Conservation (phyloP, 108 stramenopile genomes). For the Cyclotella cryptica region DNA sequence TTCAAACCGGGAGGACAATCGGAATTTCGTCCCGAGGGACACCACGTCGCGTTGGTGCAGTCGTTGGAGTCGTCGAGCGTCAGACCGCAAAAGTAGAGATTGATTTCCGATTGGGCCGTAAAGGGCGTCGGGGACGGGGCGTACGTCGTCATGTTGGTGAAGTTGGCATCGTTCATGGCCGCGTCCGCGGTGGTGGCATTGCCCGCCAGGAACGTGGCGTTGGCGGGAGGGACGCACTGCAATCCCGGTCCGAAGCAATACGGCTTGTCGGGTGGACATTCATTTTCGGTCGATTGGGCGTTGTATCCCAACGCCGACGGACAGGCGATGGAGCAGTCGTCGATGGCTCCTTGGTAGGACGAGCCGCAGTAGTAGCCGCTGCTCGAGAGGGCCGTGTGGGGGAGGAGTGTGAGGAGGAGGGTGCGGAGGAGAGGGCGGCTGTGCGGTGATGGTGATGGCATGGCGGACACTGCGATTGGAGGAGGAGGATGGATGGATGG, state of each 20-base stretch:
- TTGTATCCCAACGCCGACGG: conserved; percentile 27
- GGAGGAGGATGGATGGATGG: too few relatives aligned
- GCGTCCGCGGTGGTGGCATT: conserved; percentile 3
- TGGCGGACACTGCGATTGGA: too few relatives aligned
- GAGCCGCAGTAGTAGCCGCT: conserved; percentile 32
- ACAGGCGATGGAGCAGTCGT: conserved; percentile 21
- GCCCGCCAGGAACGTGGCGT: too few relatives aligned
- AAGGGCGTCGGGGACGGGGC: conserved; percentile 19
- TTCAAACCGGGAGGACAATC: conserved; percentile 31
- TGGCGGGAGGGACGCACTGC: background rate
- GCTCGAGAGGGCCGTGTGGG: too few relatives aligned
- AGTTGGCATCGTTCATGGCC: conserved; percentile 8
- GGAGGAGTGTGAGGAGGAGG: too few relatives aligned
- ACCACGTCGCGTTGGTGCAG: conserved; percentile 22
- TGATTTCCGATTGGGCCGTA: conserved; percentile 9
- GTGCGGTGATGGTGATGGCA: too few relatives aligned
- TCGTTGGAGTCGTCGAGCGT: conserved; percentile 20
- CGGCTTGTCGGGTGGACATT: conserved; percentile 29
- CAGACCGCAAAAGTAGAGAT: conserved; percentile 34
- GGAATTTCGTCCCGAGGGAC: conserved; percentile 20
- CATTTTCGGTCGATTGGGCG: conserved; percentile 1
- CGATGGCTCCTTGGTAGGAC: conserved; percentile 24
- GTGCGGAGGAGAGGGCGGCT: too few relatives aligned
- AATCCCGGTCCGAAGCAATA: conserved; percentile 34
- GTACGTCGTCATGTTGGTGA: conserved; percentile 13